Evolutionary conservation across 2,329 filamentous ascomycete species (phyloP), one percentile per base, ranked within the genome.

Genomic region (Plectosphaerella plurivora): DNA sequence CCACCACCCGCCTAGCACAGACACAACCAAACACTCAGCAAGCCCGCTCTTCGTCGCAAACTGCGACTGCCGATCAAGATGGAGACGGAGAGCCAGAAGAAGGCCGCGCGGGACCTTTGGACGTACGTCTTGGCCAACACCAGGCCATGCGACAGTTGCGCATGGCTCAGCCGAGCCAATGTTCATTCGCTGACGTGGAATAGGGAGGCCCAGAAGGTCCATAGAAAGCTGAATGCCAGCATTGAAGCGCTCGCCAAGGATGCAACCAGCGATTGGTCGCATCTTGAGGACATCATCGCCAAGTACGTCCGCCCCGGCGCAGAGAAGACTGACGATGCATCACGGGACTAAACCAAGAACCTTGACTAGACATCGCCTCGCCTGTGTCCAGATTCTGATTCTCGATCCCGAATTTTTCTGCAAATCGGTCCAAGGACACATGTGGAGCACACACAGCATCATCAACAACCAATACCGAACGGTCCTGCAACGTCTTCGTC

Each of bases 401-500:
- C 72, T 80, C 65, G 86, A 96, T 68, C 84, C 89, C 63, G 75
- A 82, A 57, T 83, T 44, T 81, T 70, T 84, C 86, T 49, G 77
- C 75, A 55, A 73, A 75, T 57, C 83, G 52, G 79, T 87, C 50
- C 91, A 96, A 67, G 70, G 75, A 53, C 79, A 77, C 55, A 79
- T 97, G 46, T 97, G 93, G 93, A 77, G 83, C 55, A 80, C 83
- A 50, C 93, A 97, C 69, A 79, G 82, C 55, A 80, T 82, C 60
- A 84, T 96, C 67, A 95, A 94, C 66, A 79, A 77, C 60, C 84
- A 86, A 64, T 96, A 93, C 72, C 83, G 89, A 63, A 86, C 84
- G 63, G 76, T 83, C 51, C 74, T 93, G 57, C 75, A 77, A 59
- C 79, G 78, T 59, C 73, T 83, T 47, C 73, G 74, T 55, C 69